phyloP scores from a whole-genome alignment of 2,329 filamentous ascomycete genomes.

The Neonectria sp. region DNA sequence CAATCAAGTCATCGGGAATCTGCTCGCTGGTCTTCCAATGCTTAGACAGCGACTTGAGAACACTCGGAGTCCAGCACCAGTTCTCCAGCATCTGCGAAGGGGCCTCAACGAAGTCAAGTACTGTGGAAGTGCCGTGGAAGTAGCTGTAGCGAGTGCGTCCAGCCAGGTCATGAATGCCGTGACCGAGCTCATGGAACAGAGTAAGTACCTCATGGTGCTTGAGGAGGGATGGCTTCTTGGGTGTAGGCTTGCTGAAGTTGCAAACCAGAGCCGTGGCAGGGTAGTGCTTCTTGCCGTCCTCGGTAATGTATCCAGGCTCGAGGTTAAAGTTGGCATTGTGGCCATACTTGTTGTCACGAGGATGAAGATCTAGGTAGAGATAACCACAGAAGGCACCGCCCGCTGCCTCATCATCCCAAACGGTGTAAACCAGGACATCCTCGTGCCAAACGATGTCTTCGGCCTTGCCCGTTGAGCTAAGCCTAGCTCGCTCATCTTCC shows the following conservation, averaged over 20 bases:
- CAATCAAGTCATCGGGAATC: conserved; percentile 82
- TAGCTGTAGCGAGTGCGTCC: conserved; percentile 74
- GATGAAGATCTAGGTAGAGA: conserved; percentile 86
- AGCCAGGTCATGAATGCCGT: conserved; percentile 80
- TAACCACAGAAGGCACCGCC: conserved; percentile 84
- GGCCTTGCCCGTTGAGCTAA: conserved; percentile 78
- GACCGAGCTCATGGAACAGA: conserved; percentile 83
- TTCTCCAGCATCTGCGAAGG: conserved; percentile 83
- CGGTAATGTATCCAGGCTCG: conserved; percentile 77
- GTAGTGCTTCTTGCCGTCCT: conserved; percentile 80
- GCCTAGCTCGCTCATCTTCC: conserved; percentile 73
- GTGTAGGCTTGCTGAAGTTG: conserved; percentile 87
- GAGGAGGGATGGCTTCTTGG: conserved; percentile 82
- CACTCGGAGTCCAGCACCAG: conserved; percentile 80
- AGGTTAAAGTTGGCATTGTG: conserved; percentile 90
- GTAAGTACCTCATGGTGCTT: conserved; percentile 90
- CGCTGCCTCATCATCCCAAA: conserved; percentile 83
- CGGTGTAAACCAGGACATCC: conserved; percentile 86
- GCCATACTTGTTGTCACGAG: conserved; percentile 85
- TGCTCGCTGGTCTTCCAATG: conserved; percentile 80
- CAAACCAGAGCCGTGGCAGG: conserved; percentile 86
- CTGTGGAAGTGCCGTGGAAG: conserved; percentile 78
- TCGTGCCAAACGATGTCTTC: conserved; percentile 86
- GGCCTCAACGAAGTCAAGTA: conserved; percentile 80
- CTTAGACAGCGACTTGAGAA: conserved; percentile 76